These are phyloP conservation scores for Triticum dicoccoides DNA, from an alignment of 176 grass and related monocot genomes.

Conservation along the genomic window DNA sequence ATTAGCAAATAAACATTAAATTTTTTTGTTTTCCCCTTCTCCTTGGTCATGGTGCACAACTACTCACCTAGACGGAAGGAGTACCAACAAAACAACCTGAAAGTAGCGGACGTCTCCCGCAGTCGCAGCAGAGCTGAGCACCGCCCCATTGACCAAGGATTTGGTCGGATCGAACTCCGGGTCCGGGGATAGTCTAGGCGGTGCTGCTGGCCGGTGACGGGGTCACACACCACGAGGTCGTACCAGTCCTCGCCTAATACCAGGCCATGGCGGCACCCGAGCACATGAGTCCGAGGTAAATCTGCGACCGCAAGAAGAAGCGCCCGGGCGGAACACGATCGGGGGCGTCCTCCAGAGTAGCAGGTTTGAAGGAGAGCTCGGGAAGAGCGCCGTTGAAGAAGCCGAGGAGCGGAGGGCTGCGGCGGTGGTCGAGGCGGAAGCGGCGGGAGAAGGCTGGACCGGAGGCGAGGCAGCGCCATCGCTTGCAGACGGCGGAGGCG, in stretches of 20 bases:
- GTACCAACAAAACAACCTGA: too few relatives aligned
- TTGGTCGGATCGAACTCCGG: too few relatives aligned
- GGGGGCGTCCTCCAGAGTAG: neutral
- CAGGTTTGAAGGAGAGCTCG: neutral
- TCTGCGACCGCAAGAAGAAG: neutral
- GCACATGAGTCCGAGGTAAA: neutral
- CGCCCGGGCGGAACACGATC: neutral
- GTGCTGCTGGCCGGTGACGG: too few relatives aligned
- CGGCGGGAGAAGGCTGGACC: neutral
- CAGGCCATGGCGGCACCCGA: neutral
- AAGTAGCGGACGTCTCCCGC: too few relatives aligned
- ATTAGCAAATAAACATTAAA: too few relatives aligned
- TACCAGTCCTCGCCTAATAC: neutral
- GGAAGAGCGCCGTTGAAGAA: neutral
- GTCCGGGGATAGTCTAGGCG: too few relatives aligned
- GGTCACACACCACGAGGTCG: too few relatives aligned
- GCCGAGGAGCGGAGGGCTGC: neutral
- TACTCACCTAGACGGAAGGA: too few relatives aligned
- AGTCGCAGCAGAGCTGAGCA: too few relatives aligned
- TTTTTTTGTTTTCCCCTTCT: too few relatives aligned
- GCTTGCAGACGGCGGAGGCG: neutral
- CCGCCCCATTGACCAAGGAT: too few relatives aligned
- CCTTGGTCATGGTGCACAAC: too few relatives aligned
- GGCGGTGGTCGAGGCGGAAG: neutral
- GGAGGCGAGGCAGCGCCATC: neutral